These are phyloP conservation scores for Chaetomidium leptoderma DNA, from an alignment of 495 filamentous ascomycete species.

Conservation along the genomic window DNA sequence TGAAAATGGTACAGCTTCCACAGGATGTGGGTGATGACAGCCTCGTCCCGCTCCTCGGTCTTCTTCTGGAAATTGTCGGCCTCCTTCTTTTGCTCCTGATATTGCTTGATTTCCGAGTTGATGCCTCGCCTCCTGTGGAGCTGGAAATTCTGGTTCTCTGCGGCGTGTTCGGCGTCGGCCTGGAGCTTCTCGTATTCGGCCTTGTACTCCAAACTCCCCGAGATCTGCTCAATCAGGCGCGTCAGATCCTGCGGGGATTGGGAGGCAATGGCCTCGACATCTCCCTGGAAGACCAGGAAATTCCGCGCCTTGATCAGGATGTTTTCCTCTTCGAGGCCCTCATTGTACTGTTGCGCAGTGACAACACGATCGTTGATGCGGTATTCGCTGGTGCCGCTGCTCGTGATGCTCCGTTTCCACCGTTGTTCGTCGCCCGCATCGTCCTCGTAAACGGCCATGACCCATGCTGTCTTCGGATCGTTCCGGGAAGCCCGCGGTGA, in stretches of 20 bases:
- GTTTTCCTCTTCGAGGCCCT: conserved; percentile 86
- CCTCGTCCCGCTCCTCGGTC: conserved; percentile 82
- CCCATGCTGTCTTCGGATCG: conserved; percentile 92
- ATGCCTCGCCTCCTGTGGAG: conserved; percentile 85
- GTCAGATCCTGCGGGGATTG: conserved; percentile 94
- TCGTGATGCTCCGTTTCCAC: conserved; percentile 94
- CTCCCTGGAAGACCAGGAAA: conserved; percentile 97
- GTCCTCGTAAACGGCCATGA: conserved; percentile 98
- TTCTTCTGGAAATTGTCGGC: conserved; percentile 88
- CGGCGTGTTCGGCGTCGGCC: conserved; percentile 75
- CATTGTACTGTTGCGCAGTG: conserved; percentile 87
- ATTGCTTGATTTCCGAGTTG: conserved; percentile 97
- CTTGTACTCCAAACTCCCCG: conserved; percentile 92
- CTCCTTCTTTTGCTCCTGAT: conserved; percentile 94
- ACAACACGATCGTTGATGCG: conserved; percentile 91
- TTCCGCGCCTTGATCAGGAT: conserved; percentile 97
- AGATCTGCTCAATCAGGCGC: conserved; percentile 93
- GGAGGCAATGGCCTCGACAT: conserved; percentile 95
- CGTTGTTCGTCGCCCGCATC: conserved; percentile 91
- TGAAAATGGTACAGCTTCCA: conserved; percentile 99
- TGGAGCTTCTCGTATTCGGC: conserved; percentile 89
- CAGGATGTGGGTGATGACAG: conserved; percentile 87
- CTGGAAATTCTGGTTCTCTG: conserved; percentile 81
- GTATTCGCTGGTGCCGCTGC: conserved; percentile 84
- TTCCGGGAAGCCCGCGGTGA: conserved; percentile 52